Conservation (phyloP, 2,329 filamentous ascomycete genomes). For the Stagonosporopsis rhizophila region DNA sequence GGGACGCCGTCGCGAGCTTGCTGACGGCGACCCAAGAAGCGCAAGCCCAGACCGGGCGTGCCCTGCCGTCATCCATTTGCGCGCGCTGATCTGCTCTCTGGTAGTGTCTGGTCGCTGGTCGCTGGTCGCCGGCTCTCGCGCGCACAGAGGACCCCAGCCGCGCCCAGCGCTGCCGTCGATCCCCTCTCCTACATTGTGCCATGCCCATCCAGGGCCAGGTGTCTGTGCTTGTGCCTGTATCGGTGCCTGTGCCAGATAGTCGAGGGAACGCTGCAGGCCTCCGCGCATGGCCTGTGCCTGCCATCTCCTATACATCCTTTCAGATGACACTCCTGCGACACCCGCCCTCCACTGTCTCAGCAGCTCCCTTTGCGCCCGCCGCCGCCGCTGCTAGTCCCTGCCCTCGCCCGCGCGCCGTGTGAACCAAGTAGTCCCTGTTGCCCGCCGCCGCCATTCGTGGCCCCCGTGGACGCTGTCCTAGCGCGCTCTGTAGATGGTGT, state of each 20-base stretch:
- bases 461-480: neutral
- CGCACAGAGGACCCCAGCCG: no score
- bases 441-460: no score
- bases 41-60: conserved; percentile 11
- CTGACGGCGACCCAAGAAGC: conserved; percentile 6
- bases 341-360: conserved; percentile 14
- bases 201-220: neutral
- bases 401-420: conserved; percentile 3
- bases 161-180: conserved; percentile 9
- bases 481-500: conserved; percentile 6
- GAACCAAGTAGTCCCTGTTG: neutral
- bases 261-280: conserved; percentile 13
- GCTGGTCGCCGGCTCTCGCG: neutral
- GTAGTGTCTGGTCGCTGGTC: neutral
- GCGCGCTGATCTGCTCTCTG: no score
- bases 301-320: conserved; percentile 16
- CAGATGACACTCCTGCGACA: conserved; percentile 14
- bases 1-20: conserved; percentile 8
- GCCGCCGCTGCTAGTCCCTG: conserved; percentile 13
- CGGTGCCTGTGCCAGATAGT: conserved; percentile 17
- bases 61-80: neutral
- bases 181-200: neutral
- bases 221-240: conserved; percentile 1
- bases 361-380: conserved; percentile 18
- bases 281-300: conserved; percentile 19